A percentile compares a stretch with the other conserved stretches of the same genome.
Conservation (phyloP, 1,139 yeast genomes). For the Geotrichum restrictum region DNA sequence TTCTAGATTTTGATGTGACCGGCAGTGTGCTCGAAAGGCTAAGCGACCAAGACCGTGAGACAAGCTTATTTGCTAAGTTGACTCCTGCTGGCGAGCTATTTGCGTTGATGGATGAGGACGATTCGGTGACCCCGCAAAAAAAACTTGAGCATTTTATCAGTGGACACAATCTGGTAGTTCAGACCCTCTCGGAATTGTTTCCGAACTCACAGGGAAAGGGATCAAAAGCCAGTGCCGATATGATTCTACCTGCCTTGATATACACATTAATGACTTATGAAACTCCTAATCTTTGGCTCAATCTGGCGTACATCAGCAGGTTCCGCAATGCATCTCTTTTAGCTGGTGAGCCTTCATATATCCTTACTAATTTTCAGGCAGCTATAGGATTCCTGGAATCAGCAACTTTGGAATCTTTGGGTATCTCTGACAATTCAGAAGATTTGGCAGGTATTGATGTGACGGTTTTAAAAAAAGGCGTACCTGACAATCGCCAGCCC, state of each 20-base stretch:
- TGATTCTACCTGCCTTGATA: constrained; percentile 54
- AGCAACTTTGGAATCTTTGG: constrained; percentile 44
- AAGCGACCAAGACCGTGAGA: constrained; percentile 15
- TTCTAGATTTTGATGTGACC: constrained; percentile 29
- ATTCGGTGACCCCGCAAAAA: constrained; percentile 39
- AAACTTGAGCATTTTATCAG: constrained; percentile 42
- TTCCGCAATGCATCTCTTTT: constrained; percentile 49
- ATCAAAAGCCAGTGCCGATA: constrained; percentile 44
- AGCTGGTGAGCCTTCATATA: constrained; percentile 52
- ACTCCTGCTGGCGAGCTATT: constrained; percentile 30
- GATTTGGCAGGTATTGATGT: constrained; percentile 4
- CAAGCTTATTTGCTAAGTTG: constrained; percentile 7
- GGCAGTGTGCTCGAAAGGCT: constrained; percentile 18
- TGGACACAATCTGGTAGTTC: constrained; percentile 43
- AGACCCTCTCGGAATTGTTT: constrained; percentile 32
- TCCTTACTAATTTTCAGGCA: constrained; percentile 63
- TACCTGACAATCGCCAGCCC: constrained; percentile 9
- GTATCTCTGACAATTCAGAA: constrained; percentile 22
- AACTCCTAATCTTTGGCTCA: constrained; percentile 47
- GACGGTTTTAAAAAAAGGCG: not conserved
- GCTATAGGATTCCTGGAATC: constrained; percentile 53
- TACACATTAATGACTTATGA: constrained; percentile 47
- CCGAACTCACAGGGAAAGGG: constrained; percentile 14
- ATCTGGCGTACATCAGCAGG: constrained; percentile 51
- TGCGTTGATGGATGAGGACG: constrained; percentile 27